phyloP scores from a whole-genome alignment of 1,139 yeast species.

The Torulaspora globosa region DNA sequence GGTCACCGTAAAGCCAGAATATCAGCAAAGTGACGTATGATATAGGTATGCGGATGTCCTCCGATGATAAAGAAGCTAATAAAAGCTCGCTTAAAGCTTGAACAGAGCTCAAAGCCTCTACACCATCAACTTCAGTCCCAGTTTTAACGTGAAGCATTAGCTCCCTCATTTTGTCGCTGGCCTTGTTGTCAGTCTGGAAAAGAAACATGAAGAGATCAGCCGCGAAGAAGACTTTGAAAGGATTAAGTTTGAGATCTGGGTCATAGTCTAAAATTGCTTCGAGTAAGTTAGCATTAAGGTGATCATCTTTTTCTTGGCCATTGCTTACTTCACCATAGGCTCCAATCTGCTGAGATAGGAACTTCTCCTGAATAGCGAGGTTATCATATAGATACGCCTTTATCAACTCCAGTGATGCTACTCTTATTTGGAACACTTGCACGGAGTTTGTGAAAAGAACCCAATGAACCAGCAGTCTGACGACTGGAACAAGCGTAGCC shows the following conservation, averaged over 20 bases:
- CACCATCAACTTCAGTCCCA: conserved; percentile 64
- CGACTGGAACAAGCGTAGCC: conserved; percentile 50
- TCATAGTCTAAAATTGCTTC: conserved; percentile 73
- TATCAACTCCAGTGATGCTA: conserved; percentile 63
- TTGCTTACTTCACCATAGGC: conserved; percentile 37
- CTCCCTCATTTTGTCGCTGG: conserved; percentile 35
- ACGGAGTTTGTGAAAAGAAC: conserved; percentile 71
- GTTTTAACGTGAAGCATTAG: conserved; percentile 53
- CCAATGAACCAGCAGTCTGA: conserved; percentile 78
- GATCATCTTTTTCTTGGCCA: conserved; percentile 1
- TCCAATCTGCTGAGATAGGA: conserved; percentile 61
- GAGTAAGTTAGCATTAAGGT: conserved; percentile 48
- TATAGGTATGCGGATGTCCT: conserved; percentile 73
- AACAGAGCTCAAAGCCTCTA: conserved; percentile 68
- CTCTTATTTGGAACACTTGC: conserved; percentile 75
- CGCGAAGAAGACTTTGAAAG: conserved; percentile 87
- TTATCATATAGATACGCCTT: conserved; percentile 68
- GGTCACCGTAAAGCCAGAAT: conserved; percentile 76
- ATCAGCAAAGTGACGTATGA: conserved; percentile 75
- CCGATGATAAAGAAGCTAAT: conserved; percentile 56
- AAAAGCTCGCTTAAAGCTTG: conserved; percentile 78
- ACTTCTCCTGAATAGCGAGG: conserved; percentile 53
- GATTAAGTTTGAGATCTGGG: conserved; percentile 69
- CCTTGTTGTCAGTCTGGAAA: conserved; percentile 49
- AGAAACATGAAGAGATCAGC: conserved; percentile 60